These are phyloP conservation scores for Geranomyces variabilis DNA, from an alignment of 192 early-diverging fungal genomes.

Conservation along the genomic window DNA sequence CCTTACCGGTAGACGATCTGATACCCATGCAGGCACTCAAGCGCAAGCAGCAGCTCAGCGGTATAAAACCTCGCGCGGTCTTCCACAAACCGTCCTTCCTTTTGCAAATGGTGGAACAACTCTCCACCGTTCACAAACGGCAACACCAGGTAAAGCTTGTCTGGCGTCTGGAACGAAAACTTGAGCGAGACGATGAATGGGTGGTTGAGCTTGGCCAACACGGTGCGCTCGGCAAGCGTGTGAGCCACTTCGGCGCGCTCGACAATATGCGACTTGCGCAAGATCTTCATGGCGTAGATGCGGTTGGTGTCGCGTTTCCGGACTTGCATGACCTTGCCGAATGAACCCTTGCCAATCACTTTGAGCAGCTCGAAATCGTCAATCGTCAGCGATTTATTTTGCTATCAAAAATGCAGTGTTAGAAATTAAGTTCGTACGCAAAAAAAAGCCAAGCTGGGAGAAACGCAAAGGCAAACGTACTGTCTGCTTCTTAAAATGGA, in stretches of 20 bases:
- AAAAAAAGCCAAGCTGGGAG: background rate
- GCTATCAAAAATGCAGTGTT: constrained; percentile 33
- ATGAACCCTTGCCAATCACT: constrained; percentile 95
- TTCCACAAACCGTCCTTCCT: constrained; percentile 63
- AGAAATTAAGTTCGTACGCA: too few relatives aligned
- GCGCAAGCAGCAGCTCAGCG: constrained; percentile 85
- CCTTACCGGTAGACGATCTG: constrained; percentile 76
- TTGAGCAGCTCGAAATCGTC: constrained; percentile 94
- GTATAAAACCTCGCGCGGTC: constrained; percentile 77
- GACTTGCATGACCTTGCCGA: constrained; percentile 96
- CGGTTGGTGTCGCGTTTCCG: constrained; percentile 83
- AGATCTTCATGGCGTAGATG: constrained; percentile 97
- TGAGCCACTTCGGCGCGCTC: constrained; percentile 91
- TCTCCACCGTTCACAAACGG: constrained; percentile 97
- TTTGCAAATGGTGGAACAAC: constrained; percentile 76
- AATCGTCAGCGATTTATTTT: constrained; percentile 73
- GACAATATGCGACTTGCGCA: constrained; percentile 92
- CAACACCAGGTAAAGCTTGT: constrained; percentile 94
- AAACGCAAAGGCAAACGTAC: constrained; percentile 10
- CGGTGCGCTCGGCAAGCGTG: constrained; percentile 89
- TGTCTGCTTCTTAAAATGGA: constrained; percentile 32
- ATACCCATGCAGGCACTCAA: constrained; percentile 91
- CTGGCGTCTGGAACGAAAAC: constrained; percentile 75
- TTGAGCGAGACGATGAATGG: constrained; percentile 64
- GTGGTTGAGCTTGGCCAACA: constrained; percentile 85